phyloP scores from a whole-genome alignment of 345 rosid species.

The Clarkia xantiana region DNA sequence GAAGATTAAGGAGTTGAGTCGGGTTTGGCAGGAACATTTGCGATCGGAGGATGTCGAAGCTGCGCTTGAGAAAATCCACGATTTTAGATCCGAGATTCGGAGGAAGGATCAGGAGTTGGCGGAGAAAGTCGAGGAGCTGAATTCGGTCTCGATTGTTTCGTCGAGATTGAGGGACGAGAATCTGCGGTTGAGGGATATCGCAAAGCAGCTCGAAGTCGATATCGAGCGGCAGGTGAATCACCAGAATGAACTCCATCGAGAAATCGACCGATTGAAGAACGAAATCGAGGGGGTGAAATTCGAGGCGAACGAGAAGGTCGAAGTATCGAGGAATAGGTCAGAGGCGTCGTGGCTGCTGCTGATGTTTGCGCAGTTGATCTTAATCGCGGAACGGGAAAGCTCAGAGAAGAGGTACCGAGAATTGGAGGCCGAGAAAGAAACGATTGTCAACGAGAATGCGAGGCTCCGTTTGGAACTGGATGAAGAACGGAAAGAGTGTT shows the following conservation, averaged over 20 bases:
- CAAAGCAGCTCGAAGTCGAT: constrained; percentile 68
- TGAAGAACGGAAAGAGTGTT: constrained; percentile 39
- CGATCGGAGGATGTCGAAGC: too few relatives aligned
- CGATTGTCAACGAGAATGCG: too few relatives aligned
- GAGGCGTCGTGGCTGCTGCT: constrained; percentile 42
- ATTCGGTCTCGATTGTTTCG: constrained; percentile 40
- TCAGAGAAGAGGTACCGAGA: constrained; percentile 37
- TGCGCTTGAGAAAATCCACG: too few relatives aligned
- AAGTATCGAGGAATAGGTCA: constrained; percentile 34
- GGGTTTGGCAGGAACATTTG: constrained; percentile 1
- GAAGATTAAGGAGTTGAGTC: constrained; percentile 57
- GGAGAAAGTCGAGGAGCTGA: constrained; percentile 43
- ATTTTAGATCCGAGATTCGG: constrained; percentile 30
- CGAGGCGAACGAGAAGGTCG: constrained; percentile 57
- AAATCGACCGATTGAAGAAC: constrained; percentile 53
- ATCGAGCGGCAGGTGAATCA: constrained; percentile 61
- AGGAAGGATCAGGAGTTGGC: constrained; percentile 38
- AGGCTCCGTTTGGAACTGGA: constrained; percentile 16
- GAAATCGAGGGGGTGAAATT: constrained; percentile 25
- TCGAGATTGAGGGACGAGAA: constrained; percentile 56
- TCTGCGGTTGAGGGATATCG: constrained; percentile 43
- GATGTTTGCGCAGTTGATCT: constrained; percentile 43
- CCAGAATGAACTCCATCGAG: constrained; percentile 84
- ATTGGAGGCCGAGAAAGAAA: constrained; percentile 25
- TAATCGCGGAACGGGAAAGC: constrained; percentile 31